Base-by-base conservation (phyloP, 805 yeast species). In the Starmerella scarabaei region DNA sequence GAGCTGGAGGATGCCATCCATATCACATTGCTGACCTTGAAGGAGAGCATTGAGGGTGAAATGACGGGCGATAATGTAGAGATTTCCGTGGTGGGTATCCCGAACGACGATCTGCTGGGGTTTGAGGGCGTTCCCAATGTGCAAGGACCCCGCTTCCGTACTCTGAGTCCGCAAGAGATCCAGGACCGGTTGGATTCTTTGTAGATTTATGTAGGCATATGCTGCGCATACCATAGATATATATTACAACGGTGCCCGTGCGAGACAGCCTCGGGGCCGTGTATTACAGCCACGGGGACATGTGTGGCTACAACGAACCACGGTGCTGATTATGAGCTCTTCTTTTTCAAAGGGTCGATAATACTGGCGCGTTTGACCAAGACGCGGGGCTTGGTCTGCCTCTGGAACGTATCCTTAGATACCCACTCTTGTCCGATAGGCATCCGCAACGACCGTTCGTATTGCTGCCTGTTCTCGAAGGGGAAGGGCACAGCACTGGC, bases 381-480 rank as follows among this genome's bases (percentile, higher is more conserved):
- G 30, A 91, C 77, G 53, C 81, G 71, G 31, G 98, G 97, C 75
- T 81, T 85, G 36, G 91, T 83, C 51, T 83, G 65, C 56, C 75
- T 75, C 65, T 85, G 94, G 65, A 81, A 91, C 3, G 94, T 75
- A 40, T 75, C 79, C 56, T 83, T 75, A 5, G 93, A 73, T 7
- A 88, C 77, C 97, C 97, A 91, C 62, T 91, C 94, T 60, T 82
- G 93, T 20, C 97, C 97, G 45, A 91, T 66, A n/a, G 97, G 96
- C 84, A 84, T 79, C 56, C 94, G 73, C 54, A 91, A 66, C 4
- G 94, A 76, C 56, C 94, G 73, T 61, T 91, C 98, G 60, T 91
- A 91, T 62, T 91, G 97, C 57, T 85, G 97, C 57, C 78, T 71
- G 44, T 78, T 79, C 63, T 91, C 96, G 59, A 71, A 91, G 44